Evolutionary conservation across 1,284 basidiomycete genomes (phyloP).

Genomic region (Flammula alnicola): DNA sequence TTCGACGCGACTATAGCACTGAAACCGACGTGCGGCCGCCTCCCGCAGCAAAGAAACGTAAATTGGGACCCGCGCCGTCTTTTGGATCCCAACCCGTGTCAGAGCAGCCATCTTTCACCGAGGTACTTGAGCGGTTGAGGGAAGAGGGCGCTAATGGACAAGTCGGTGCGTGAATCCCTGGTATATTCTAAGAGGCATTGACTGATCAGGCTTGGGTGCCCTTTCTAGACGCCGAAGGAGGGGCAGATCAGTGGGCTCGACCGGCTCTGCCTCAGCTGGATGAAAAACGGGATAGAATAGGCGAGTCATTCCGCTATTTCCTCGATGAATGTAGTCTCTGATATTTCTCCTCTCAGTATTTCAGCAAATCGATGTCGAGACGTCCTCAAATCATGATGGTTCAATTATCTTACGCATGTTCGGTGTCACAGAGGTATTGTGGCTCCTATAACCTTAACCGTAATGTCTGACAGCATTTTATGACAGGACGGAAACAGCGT

Average conservation of each 20-base stretch:
- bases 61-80: slow-evolving; percentile 46
- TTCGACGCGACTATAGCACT: slow-evolving; percentile 32
- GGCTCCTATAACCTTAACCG: not conserved
- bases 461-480: slow-evolving; percentile 7
- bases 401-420: slow-evolving; percentile 73
- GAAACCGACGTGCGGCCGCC: slow-evolving; percentile 35
- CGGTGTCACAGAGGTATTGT: slow-evolving; percentile 82
- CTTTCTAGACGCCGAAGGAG: slow-evolving; percentile 66
- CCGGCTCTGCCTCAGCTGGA: slow-evolving; percentile 65
- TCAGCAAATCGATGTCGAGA: slow-evolving; percentile 93
- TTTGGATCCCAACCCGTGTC: slow-evolving; percentile 41
- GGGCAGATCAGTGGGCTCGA: slow-evolving; percentile 79
- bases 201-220: not conserved
- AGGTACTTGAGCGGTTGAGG: slow-evolving; percentile 78
- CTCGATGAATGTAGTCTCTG: not conserved
- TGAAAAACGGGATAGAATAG: slow-evolving; percentile 64
- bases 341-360: slow-evolving; percentile 60
- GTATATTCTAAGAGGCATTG: not conserved
- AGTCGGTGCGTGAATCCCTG: slow-evolving; percentile 29
- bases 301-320: slow-evolving; percentile 31
- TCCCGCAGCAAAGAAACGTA: slow-evolving; percentile 64
- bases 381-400: slow-evolving; percentile 54
- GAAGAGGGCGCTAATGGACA: slow-evolving; percentile 60
- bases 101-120: slow-evolving; percentile 65
- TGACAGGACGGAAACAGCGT: slow-evolving; percentile 84